Percentiles rank a stretch among this genome's conserved stretches.
Conservation (phyloP, 352 stramenopile species). For the Stramenopiles sp. region DNA sequence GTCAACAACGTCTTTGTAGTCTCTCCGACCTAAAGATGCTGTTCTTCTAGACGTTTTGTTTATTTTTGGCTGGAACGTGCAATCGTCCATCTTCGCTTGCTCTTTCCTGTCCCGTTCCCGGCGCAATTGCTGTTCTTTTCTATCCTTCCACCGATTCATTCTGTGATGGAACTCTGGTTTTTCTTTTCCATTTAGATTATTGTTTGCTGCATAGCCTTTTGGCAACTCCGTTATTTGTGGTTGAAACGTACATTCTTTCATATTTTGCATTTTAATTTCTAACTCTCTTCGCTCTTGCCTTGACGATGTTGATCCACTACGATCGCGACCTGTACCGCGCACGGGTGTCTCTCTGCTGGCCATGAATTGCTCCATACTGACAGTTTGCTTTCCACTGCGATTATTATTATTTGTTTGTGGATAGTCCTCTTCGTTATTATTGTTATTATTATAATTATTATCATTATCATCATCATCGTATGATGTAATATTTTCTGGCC, state of each 20-base stretch:
- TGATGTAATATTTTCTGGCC: constrained; percentile 3
- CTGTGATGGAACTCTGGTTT: neutral
- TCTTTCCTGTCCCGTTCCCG: constrained; percentile 16
- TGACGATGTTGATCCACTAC: neutral
- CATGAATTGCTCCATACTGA: constrained; percentile 5
- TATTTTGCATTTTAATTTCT: constrained; percentile 14
- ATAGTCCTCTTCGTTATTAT: neutral
- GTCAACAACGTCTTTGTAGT: constrained; percentile 9
- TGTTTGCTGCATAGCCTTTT: constrained; percentile 8
- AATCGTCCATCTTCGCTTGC: constrained; percentile 16
- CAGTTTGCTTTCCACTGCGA: neutral
- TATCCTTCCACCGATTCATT: constrained; percentile 10
- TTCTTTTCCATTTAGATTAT: neutral
- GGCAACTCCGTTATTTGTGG: constrained; percentile 17
- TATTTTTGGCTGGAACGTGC: constrained; percentile 19
- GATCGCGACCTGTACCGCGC: neutral
- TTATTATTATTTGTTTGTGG: neutral
- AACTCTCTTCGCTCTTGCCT: constrained; percentile 8
- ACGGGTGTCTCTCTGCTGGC: neutral
- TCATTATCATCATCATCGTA: neutral
- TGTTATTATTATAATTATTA: neutral
- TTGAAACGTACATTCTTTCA: constrained; percentile 20
- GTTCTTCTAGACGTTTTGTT: neutral
- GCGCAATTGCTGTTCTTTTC: constrained; percentile 6
- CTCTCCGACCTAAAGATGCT: neutral